Evolutionary conservation across 2,329 filamentous ascomycete genomes (phyloP).

Genomic region (Fusarium tricinctum): DNA sequence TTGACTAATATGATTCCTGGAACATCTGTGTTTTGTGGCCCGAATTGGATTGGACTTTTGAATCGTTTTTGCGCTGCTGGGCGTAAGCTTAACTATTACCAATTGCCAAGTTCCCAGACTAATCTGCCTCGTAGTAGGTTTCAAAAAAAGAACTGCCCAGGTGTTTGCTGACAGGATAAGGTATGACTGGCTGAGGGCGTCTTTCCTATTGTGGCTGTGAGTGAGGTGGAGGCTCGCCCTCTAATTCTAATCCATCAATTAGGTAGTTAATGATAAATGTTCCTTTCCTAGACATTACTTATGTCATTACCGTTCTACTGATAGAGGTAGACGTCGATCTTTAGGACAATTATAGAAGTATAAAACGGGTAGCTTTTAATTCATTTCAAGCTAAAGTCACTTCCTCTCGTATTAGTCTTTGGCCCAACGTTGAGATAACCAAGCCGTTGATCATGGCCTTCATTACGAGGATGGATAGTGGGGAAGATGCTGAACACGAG

Average conservation of each 20-base stretch:
- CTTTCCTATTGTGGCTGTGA: conserved; percentile 26
- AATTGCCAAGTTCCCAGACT: background rate
- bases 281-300: background rate
- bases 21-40: background rate
- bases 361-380: too few relatives aligned
- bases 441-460: too few relatives aligned
- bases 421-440: too few relatives aligned
- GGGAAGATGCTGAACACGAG: background rate
- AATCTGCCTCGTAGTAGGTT: conserved; percentile 6
- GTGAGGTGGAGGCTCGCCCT: background rate
- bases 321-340: conserved; percentile 2
- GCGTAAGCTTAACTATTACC: background rate
- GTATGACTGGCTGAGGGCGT: conserved; percentile 6
- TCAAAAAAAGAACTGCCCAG: background rate
- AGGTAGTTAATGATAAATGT: background rate
- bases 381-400: too few relatives aligned
- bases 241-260: background rate
- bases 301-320: background rate
- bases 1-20: background rate
- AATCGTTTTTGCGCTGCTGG: too few relatives aligned
- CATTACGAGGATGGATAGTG: conserved; percentile 9
- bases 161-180: conserved; percentile 9
- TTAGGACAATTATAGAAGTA: too few relatives aligned
- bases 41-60: background rate
- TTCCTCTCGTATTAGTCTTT: too few relatives aligned